Conservation (phyloP, 148 eudicot genomes). For the Rhododendron ovatum region DNA sequence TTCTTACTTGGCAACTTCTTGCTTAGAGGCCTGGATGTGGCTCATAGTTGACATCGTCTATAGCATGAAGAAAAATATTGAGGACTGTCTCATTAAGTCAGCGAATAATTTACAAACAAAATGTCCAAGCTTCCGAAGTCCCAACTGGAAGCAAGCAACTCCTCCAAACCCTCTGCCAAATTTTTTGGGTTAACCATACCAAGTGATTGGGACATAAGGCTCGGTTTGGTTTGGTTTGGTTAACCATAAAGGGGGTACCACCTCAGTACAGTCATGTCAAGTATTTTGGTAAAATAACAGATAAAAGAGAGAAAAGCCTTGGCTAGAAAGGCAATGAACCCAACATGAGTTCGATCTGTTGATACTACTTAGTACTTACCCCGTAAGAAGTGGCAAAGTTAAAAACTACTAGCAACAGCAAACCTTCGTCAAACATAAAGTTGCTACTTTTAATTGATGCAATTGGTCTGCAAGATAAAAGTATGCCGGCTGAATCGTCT, state of each 20-base stretch:
- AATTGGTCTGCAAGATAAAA: neutral
- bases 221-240: too few species aligned
- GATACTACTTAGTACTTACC: neutral
- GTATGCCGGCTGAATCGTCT: neutral
- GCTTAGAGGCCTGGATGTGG: neutral
- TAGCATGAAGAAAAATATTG: neutral
- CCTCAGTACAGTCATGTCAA: neutral
- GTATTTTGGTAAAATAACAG: neutral
- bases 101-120: neutral
- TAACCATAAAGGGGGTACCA: neutral
- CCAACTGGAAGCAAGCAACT: neutral
- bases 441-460: neutral
- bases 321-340: neutral
- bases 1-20: neutral
- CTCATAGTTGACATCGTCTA: neutral
- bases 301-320: neutral
- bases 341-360: neutral
- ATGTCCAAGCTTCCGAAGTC: neutral
- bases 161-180: neutral
- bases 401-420: neutral
- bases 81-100: neutral
- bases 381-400: neutral
- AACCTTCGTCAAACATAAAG: neutral
- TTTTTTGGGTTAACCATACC: neutral
- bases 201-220: too few species aligned